phyloP scores from a whole-genome alignment of 2,329 filamentous ascomycete species.

The Calonectria hongkongensis region DNA sequence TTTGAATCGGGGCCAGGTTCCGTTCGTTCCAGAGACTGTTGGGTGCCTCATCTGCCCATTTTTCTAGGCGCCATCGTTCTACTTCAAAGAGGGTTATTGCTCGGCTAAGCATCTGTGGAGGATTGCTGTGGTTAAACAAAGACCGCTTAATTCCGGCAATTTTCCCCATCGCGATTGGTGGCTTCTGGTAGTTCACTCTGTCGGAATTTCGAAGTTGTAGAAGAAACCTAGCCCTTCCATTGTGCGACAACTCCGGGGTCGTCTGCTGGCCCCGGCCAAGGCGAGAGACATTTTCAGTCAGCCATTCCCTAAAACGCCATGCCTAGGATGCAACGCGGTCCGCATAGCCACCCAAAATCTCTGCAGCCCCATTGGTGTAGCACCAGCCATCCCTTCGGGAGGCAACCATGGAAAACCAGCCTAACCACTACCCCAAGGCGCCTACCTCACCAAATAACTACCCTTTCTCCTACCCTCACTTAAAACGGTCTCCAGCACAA shows the following conservation, averaged over 20 bases:
- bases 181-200: neutral
- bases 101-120: slow-evolving; percentile 9
- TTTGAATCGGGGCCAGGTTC: slow-evolving; percentile 10
- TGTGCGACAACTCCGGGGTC: neutral
- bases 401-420: slow-evolving; percentile 6
- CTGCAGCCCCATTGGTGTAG: neutral
- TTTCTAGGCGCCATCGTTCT: slow-evolving; percentile 3
- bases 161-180: neutral
- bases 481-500: too few relatives aligned
- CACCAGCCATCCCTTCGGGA: neutral
- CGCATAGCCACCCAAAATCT: neutral
- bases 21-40: slow-evolving; percentile 6
- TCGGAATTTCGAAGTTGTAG: neutral
- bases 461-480: neutral
- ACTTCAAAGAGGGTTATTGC: slow-evolving; percentile 16
- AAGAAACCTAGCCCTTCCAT: too few relatives aligned
- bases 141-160: neutral
- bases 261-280: neutral
- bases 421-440: neutral
- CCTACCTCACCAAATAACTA: neutral
- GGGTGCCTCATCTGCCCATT: slow-evolving; percentile 10
- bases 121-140: slow-evolving; percentile 14
- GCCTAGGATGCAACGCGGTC: neutral
- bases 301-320: neutral
- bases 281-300: slow-evolving; percentile 15